These are phyloP conservation scores for Crithidia bombi DNA, from an alignment of 208 protist genomes.

Conservation along the genomic window DNA sequence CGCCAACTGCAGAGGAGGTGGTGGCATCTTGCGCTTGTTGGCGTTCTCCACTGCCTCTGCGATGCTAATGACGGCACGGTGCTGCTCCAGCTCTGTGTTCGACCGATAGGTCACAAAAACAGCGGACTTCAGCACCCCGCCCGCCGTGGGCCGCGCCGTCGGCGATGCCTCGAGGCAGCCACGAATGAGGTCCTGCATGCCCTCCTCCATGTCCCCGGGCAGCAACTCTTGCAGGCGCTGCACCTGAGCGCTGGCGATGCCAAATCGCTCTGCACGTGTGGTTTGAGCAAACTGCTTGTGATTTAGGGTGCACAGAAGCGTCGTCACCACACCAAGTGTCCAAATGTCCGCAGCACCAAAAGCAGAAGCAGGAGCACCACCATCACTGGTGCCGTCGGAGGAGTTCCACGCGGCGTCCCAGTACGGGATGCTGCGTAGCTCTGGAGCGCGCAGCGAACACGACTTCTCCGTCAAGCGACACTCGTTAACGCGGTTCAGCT, in stretches of 20 bases:
- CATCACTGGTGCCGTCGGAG: too few species aligned
- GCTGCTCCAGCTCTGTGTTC: slow-evolving; percentile 8
- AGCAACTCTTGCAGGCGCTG: slow-evolving; percentile 6
- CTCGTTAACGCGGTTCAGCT: not conserved
- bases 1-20: slow-evolving; percentile 6
- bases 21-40: slow-evolving; percentile 16
- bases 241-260: not conserved
- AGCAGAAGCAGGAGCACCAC: not conserved
- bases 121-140: slow-evolving; percentile 1
- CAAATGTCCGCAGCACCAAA: slow-evolving; percentile 26
- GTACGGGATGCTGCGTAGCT: slow-evolving; percentile 8
- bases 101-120: slow-evolving; percentile 11
- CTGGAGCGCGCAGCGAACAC: slow-evolving; percentile 7
- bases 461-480: not conserved
- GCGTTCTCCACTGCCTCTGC: slow-evolving; percentile 23
- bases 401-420: slow-evolving; percentile 8
- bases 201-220: not conserved
- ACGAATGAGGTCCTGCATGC: slow-evolving; percentile 17
- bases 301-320: slow-evolving; percentile 22
- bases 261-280: slow-evolving; percentile 8
- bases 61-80: slow-evolving; percentile 17
- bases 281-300: slow-evolving; percentile 1
- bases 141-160: slow-evolving; percentile 3
- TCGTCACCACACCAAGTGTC: slow-evolving; percentile 20
- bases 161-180: slow-evolving; percentile 19